Conservation (phyloP, 768 basidiomycete species). For the Sporobolomyces pararoseus region DNA sequence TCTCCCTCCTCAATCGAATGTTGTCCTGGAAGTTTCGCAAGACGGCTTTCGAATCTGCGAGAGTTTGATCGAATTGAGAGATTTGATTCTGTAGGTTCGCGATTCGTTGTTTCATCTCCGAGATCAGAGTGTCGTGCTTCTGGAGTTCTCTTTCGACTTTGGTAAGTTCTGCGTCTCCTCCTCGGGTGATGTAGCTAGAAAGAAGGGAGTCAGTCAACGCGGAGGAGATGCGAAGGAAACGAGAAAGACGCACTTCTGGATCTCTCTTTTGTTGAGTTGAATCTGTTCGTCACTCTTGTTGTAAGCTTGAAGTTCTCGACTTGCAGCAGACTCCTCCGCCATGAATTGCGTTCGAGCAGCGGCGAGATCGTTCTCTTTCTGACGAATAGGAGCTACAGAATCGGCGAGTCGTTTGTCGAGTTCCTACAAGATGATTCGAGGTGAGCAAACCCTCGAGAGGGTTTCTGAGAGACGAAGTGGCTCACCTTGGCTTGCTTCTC, state of each 20-base stretch:
- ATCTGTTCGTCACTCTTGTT: slow-evolving; percentile 38
- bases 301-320: slow-evolving; percentile 20
- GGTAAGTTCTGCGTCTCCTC: slow-evolving; percentile 35
- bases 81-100: slow-evolving; percentile 36
- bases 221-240: too few species aligned
- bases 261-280: slow-evolving; percentile 34
- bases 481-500: slow-evolving; percentile 67
- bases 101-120: slow-evolving; percentile 37
- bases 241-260: slow-evolving; percentile 11
- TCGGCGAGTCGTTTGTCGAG: slow-evolving; percentile 40
- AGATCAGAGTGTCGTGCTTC: slow-evolving; percentile 31
- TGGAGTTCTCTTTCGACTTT: slow-evolving; percentile 38
- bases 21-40: slow-evolving; percentile 76
- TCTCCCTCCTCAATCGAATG: slow-evolving; percentile 67
- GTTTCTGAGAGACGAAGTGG: background rate
- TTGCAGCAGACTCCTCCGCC: slow-evolving; percentile 26
- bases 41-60: slow-evolving; percentile 57
- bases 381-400: slow-evolving; percentile 38
- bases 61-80: slow-evolving; percentile 52
- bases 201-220: background rate
- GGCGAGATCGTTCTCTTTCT: slow-evolving; percentile 39
- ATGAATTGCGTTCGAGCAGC: slow-evolving; percentile 26
- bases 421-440: slow-evolving; percentile 25
- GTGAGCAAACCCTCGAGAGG: background rate
- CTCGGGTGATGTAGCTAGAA: slow-evolving; percentile 32